These are phyloP conservation scores for Alectoria sarmentosa DNA, from an alignment of 495 filamentous ascomycete species.

Conservation along the genomic window DNA sequence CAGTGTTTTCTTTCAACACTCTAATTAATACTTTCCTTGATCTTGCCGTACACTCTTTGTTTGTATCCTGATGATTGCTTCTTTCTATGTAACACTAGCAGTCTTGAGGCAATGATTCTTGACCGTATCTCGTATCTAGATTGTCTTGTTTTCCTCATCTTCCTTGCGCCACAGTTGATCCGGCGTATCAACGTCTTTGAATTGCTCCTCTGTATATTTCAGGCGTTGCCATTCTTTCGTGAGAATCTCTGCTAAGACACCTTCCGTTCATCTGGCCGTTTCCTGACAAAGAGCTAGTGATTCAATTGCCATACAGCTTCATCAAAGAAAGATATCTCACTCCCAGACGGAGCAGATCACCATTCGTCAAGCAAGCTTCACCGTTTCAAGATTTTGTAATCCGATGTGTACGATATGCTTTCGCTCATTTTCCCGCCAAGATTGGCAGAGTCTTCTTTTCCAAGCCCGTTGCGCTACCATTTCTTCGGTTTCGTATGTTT, in stretches of 20 bases:
- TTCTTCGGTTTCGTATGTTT: constrained; percentile 64
- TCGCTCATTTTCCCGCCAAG: constrained; percentile 56
- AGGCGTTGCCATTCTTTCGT: constrained; percentile 67
- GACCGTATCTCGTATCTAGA: constrained; percentile 63
- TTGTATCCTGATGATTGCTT: not conserved
- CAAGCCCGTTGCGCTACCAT: constrained; percentile 62
- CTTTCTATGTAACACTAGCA: not conserved
- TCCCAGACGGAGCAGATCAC: constrained; percentile 35
- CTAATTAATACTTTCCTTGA: not conserved
- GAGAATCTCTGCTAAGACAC: constrained; percentile 22
- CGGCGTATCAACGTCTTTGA: constrained; percentile 49
- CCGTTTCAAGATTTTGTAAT: constrained; percentile 68
- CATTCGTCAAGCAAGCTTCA: constrained; percentile 58
- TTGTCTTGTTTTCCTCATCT: constrained; percentile 58
- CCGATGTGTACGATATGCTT: constrained; percentile 68
- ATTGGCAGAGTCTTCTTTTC: constrained; percentile 70
- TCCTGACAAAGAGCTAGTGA: constrained; percentile 34
- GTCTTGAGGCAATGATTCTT: constrained; percentile 45
- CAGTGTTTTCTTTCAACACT: not conserved
- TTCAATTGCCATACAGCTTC: constrained; percentile 50
- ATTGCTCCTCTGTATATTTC: constrained; percentile 47
- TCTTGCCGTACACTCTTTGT: too few relatives aligned
- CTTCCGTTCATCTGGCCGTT: constrained; percentile 7
- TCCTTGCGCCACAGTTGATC: constrained; percentile 59
- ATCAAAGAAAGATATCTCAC: constrained; percentile 51